A percentile compares a stretch with the other conserved stretches of the same genome.
phyloP scores from a whole-genome alignment of 2,329 filamentous ascomycete species.

The Ophiostoma novo-ulmi region DNA sequence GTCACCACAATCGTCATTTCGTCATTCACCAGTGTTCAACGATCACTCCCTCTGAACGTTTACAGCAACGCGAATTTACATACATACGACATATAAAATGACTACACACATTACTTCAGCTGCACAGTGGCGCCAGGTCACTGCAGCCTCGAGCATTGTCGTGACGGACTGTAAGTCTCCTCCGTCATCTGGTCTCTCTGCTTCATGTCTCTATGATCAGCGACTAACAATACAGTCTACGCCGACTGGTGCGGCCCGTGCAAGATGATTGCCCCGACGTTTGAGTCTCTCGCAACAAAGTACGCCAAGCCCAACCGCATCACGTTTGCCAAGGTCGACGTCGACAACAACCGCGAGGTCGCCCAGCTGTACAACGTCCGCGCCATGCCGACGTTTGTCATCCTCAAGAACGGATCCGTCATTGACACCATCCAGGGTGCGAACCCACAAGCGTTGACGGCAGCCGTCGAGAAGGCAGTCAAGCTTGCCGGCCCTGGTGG shows the following conservation, averaged over 20 bases:
- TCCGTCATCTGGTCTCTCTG: not conserved
- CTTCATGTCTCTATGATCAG: not conserved
- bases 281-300: slow-evolving; percentile 75
- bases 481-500: slow-evolving; percentile 44
- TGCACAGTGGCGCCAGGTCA: slow-evolving; percentile 65
- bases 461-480: slow-evolving; percentile 67
- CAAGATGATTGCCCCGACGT: slow-evolving; percentile 85
- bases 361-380: slow-evolving; percentile 71
- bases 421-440: slow-evolving; percentile 76
- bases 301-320: slow-evolving; percentile 76
- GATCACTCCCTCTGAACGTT: not conserved
- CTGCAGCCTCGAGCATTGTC: slow-evolving; percentile 71
- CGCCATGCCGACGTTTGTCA: slow-evolving; percentile 91
- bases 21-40: not conserved
- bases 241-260: slow-evolving; percentile 94
- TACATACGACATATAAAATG: slow-evolving; percentile 36
- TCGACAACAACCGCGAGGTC: slow-evolving; percentile 74
- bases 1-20: slow-evolving; percentile 14
- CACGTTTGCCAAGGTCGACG: slow-evolving; percentile 88
- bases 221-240: slow-evolving; percentile 58
- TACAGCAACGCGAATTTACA: not conserved
- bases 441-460: slow-evolving; percentile 67
- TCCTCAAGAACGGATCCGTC: slow-evolving; percentile 71
- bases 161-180: slow-evolving; percentile 70
- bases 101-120: slow-evolving; percentile 57